Percentiles rank a stretch among this genome's conserved stretches.
Conservation (phyloP, 2,329 filamentous ascomycete genomes). For the Fusarium sp. region DNA sequence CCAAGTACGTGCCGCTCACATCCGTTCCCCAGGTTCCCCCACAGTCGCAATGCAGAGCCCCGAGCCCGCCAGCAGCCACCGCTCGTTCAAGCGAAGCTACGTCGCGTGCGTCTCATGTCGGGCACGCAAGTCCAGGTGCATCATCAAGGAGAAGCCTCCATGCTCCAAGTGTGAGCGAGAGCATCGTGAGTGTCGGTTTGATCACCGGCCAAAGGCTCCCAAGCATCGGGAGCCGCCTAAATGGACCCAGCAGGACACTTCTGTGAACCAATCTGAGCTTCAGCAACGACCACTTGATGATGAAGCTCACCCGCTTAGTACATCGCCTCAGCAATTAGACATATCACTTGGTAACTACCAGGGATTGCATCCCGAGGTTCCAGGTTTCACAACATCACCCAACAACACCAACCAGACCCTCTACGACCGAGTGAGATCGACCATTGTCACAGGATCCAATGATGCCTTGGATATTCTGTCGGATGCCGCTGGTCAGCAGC, state of each 20-base stretch:
- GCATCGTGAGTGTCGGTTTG: conserved; percentile 35
- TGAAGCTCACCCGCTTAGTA: background rate
- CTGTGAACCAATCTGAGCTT: background rate
- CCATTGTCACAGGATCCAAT: conserved; percentile 32
- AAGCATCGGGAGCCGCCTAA: conserved; percentile 32
- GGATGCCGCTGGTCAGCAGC: conserved; percentile 22
- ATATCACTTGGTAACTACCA: background rate
- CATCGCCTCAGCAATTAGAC: background rate
- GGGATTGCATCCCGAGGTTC: background rate
- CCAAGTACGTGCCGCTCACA: background rate
- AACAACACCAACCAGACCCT: conserved; percentile 11
- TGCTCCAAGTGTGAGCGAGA: conserved; percentile 36
- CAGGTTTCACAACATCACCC: conserved; percentile 1
- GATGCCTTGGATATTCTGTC: conserved; percentile 38
- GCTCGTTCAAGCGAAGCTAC: conserved; percentile 37
- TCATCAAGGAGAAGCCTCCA: conserved; percentile 36
- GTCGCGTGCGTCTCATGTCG: conserved; percentile 38
- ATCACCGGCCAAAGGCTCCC: conserved; percentile 22
- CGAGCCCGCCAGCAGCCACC: conserved; percentile 11
- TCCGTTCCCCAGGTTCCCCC: background rate
- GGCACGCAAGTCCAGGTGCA: conserved; percentile 32
- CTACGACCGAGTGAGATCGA: conserved; percentile 30
- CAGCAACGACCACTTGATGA: background rate
- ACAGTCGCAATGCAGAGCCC: conserved; percentile 21
- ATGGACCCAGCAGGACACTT: conserved; percentile 17